Conservation (phyloP, 257 asterid species). For the Solanum boliviense region DNA sequence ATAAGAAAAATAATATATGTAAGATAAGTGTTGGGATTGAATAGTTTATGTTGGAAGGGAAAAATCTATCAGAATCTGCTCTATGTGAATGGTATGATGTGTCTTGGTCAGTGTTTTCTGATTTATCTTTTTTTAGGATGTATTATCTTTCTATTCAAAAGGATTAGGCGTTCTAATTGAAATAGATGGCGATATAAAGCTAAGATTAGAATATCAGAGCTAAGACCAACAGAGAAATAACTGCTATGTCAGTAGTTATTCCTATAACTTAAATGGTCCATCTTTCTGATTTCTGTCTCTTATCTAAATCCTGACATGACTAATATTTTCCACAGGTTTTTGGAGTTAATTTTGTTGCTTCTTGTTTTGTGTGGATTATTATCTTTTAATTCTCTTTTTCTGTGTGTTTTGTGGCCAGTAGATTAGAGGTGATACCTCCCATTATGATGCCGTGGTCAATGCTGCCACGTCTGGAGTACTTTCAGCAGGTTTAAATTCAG, state of each 20-base stretch:
- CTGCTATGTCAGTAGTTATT: background rate
- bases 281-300: background rate
- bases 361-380: background rate
- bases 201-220: background rate
- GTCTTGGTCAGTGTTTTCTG: background rate
- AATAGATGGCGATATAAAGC: background rate
- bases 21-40: background rate
- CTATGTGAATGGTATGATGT: background rate
- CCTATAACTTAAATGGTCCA: background rate
- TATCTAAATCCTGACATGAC: background rate
- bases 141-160: background rate
- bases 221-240: background rate
- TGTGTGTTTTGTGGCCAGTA: slow-evolving; percentile 21
- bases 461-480: slow-evolving; percentile 94
- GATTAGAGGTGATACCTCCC: slow-evolving; percentile 89
- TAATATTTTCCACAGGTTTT: background rate
- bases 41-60: background rate
- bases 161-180: background rate
- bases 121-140: background rate
- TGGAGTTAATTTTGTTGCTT: background rate
- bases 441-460: slow-evolving; percentile 92
- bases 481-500: slow-evolving; percentile 81
- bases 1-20: background rate
- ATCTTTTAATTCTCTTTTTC: background rate
- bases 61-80: background rate